Base-by-base conservation (phyloP, 306 rosid genomes). In the Urtica urens region DNA sequence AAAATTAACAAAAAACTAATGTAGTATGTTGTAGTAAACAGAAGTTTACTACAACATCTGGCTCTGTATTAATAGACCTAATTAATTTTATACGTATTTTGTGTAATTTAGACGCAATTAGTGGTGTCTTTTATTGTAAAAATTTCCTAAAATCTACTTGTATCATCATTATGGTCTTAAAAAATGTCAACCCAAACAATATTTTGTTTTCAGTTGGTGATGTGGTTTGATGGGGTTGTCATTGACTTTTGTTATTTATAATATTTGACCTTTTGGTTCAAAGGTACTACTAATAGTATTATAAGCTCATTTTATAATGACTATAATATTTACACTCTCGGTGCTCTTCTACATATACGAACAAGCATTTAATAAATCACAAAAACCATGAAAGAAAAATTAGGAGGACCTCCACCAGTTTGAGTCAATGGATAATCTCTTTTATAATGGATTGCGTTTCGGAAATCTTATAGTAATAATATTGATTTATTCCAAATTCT, bases 141-240 rank as follows among this genome's bases (percentile, higher is more conserved):
- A n/a, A n/a, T n/a, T n/a, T n/a, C n/a, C n/a, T n/a, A n/a, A n/a
- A n/a, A n/a, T n/a, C n/a, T n/a, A n/a, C n/a, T n/a, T n/a, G n/a
- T n/a, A n/a, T n/a, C n/a, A n/a, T n/a, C n/a, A n/a, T n/a, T n/a
- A n/a, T n/a, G n/a, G n/a, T n/a, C n/a, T n/a, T n/a, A n/a, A n/a
- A n/a, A n/a, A 28, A 28, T 28, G 68, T 76, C 78, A 73, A 64
- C 74, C 55, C 61, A 49, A 43, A 55, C 40, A 57, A 23, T 27
- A 29, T 6, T 51, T 24, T 62, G 19, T 56, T 49, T 35, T 51
- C 26, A 21, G 48, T 67, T 38, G 49, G 62, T 44, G 42, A 52
- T 27, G 47, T 38, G 22, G 16, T 41, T 12, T 7, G 4, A 28
- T 4, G 4, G 33, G 33, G 33, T 4, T 28, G 33, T 28, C 10